Percentiles rank a stretch among this genome's conserved stretches.
Conservation (phyloP, 495 filamentous ascomycete genomes). For the Daldinia bambusicola region DNA sequence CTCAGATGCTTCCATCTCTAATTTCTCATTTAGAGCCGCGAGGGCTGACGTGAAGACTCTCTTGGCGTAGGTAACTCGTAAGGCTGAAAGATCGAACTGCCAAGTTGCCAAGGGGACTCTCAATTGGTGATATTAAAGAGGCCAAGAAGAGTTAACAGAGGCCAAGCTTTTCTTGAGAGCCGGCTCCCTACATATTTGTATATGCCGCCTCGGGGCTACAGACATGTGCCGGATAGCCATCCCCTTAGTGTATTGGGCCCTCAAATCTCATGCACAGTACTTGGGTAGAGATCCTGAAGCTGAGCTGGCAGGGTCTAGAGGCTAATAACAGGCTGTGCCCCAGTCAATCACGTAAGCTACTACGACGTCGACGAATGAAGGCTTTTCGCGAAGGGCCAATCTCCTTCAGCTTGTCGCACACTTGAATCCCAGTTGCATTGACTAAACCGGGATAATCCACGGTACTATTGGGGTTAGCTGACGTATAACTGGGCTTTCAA, state of each 20-base stretch:
- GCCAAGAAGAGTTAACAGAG: constrained; percentile 23
- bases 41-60: background rate
- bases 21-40: background rate
- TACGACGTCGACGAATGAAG: constrained; percentile 18
- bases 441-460: background rate
- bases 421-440: constrained; percentile 11
- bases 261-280: constrained; percentile 7
- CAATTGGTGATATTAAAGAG: constrained; percentile 19
- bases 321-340: constrained; percentile 18
- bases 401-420: constrained; percentile 13
- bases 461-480: background rate
- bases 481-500: constrained; percentile 4
- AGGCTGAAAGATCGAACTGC: constrained; percentile 21
- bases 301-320: constrained; percentile 27
- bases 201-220: background rate
- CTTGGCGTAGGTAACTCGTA: constrained; percentile 13
- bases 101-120: constrained; percentile 32
- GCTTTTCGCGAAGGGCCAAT: constrained; percentile 7
- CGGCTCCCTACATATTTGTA: constrained; percentile 3
- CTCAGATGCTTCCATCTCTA: constrained; percentile 28
- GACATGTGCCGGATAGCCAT: background rate
- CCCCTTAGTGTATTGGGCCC: background rate
- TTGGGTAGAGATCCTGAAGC: constrained; percentile 10
- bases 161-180: constrained; percentile 11
- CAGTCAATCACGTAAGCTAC: constrained; percentile 2